Evolutionary conservation across 1,284 basidiomycete species (phyloP).

Genomic region (Coniophora puteana): DNA sequence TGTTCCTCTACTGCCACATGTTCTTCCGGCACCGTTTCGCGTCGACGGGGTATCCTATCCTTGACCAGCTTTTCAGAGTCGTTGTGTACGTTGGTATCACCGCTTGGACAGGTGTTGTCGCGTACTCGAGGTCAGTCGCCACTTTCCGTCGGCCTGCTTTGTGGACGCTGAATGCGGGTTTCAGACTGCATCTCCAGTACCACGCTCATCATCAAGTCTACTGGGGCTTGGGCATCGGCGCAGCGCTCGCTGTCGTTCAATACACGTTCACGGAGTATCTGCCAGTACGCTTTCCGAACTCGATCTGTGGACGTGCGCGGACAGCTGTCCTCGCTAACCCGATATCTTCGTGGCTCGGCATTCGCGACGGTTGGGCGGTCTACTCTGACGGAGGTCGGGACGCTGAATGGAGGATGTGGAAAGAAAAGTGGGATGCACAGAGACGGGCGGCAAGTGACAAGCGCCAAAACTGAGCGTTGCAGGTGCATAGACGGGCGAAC

Average conservation of each 20-base stretch:
- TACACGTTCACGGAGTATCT: conserved; percentile 64
- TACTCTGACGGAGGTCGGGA: conserved; percentile 73
- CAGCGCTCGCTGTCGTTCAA: conserved; percentile 49
- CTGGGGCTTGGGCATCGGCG: conserved; percentile 71
- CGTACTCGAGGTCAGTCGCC: conserved; percentile 66
- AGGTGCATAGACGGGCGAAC: too few relatives aligned
- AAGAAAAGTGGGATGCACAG: conserved; percentile 39
- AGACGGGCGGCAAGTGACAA: too few relatives aligned
- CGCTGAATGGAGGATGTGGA: conserved; percentile 64
- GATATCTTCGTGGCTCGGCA: conserved; percentile 59
- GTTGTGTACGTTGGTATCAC: conserved; percentile 50
- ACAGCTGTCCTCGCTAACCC: conserved; percentile 52
- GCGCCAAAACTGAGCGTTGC: too few relatives aligned
- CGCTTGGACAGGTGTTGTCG: conserved; percentile 59
- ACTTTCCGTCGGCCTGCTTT: background rate
- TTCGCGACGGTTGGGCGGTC: conserved; percentile 79
- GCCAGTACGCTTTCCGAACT: conserved; percentile 48
- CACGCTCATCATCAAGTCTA: conserved; percentile 69
- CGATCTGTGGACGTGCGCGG: conserved; percentile 49
- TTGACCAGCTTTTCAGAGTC: conserved; percentile 48
- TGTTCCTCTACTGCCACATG: conserved; percentile 74
- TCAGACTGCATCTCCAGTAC: conserved; percentile 70
- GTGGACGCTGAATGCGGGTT: background rate
- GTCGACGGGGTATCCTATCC: conserved; percentile 41
- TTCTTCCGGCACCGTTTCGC: conserved; percentile 66